Base-by-base conservation (phyloP, 352 stramenopile species). In the Globisporangium rhizosaccharum region DNA sequence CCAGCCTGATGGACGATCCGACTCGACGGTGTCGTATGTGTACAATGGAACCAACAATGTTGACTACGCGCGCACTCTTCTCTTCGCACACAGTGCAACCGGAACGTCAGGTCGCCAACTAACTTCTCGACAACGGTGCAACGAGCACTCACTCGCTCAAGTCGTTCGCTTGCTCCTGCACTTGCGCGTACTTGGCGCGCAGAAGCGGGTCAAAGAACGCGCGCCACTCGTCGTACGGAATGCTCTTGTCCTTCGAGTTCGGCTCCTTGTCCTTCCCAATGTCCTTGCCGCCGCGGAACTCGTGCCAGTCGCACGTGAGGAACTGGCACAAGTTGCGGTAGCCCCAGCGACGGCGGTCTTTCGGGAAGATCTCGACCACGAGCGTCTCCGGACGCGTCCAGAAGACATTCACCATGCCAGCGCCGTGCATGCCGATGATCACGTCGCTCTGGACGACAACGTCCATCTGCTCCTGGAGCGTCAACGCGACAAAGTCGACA, bases 121-220 rank as follows among this genome's bases (percentile, higher is more conserved):
- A 7, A 6, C 28, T 33, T 3, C 28, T 33, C 28, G 28, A 3
- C 28, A 33, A 33, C 28, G 28, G 28, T 6, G 23, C 23, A 23
- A 23, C 28, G 28, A 33, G 23, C 23, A 23, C 30, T 59, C 42
- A 52, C 10, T 48, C 44, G 8, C 42, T 20, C 30, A 53, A 11
- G 33, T 39, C 25, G 56, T 50, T 56, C 36, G 48, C 36, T 26
- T 44, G 37, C 48, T 18, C 48, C n/a, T 62, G 47, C 25, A 62
- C 56, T 39, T 56, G 48, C 23, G 56, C 56, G 56, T 62, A 62
- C 25, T 47, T 46, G 79, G 65, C 26, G 15, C 53, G 52, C 36
- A 89, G 77, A 1, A 85, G 59, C 18, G 68, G 67, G 26, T 78
- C 62, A 52, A 87, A 83, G 66, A 89, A 86, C 3, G 14, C 47